Base-by-base conservation (phyloP, 1,139 yeast species). In the Hemisphaericaspora xylofermentans region DNA sequence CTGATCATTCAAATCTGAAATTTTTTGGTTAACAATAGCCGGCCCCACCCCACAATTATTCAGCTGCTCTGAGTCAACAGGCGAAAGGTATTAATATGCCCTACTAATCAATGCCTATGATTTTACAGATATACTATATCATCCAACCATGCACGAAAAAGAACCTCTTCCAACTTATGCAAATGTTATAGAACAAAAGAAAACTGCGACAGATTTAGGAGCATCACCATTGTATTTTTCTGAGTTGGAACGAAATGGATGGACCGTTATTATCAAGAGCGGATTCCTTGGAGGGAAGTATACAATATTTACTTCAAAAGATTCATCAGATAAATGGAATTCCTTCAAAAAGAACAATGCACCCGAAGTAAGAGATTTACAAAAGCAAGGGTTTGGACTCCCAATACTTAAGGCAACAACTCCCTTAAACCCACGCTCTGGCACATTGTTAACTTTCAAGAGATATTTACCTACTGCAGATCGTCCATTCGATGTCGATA, bases 401-500 rank as follows among this genome's bases (percentile, higher is more conserved):
- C 51, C 51, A 4, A 30, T 47, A 31, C 40, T 45, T 30, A 47
- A 41, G 38, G 47, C 38, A 10, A 22, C 40, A 2, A 31, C 32
- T n/a, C 18, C 43, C 6, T 6, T 33, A n/a, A 26, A 26, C 29
- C 29, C 29, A 26, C 28, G 31, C 10, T 21, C 36, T 1, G 18
- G 40, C 4, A 42, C 33, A 33, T 45, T 44, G 32, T 29, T 48
- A 8, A 42, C 44, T 1, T 43, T 46, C 28, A 41, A 42, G 36
- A 41, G 39, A 35, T 48, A 43, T 22, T 6, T 31, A 4, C 47
- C 47, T 10, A 41, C 39, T 12, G 22, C 30, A 4, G 24, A 15
- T 3, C 47, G 41, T 33, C 43, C 46, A n/a, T 46, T 46, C 37
- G 51, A 45, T 33, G 15, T 41, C 21, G 46, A 45, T 12, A 21